A percentile compares a stretch with the other conserved stretches of the same genome.
Evolutionary conservation across 2,329 filamentous ascomycete genomes (phyloP).

Genomic region (Triangularia verruculosa): DNA sequence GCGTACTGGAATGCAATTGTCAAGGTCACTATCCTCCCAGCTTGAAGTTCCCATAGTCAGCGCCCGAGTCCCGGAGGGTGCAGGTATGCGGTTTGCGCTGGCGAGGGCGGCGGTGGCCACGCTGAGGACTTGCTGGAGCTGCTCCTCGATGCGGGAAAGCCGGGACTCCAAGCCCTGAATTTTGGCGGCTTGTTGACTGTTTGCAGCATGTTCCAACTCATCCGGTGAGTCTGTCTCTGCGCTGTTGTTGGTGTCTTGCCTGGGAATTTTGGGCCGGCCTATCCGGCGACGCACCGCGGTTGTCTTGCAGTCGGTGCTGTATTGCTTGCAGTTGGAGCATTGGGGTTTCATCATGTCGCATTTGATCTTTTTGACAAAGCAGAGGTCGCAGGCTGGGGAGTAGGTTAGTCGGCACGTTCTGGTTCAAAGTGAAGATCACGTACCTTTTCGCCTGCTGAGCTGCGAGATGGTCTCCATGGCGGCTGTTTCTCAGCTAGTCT

Average conservation of each 20-base stretch:
- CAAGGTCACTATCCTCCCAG: neutral
- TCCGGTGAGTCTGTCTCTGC: conserved; percentile 8
- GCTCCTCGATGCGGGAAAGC: conserved; percentile 33
- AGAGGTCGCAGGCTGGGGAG: conserved; percentile 41
- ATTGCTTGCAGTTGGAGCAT: conserved; percentile 44
- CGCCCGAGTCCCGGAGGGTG: neutral
- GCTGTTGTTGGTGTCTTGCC: neutral
- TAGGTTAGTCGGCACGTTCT: neutral
- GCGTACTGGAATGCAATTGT: neutral
- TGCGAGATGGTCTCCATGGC: conserved; percentile 2
- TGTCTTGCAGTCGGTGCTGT: conserved; percentile 39
- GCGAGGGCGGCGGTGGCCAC: conserved; percentile 12
- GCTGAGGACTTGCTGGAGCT: conserved; percentile 33
- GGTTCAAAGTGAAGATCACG: neutral
- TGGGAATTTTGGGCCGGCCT: conserved; percentile 15
- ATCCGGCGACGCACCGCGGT: conserved; percentile 31
- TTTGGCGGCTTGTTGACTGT: neutral
- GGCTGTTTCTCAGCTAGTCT: too few relatives aligned
- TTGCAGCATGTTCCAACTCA: neutral
- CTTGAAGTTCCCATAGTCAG: neutral
- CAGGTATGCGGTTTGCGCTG: conserved; percentile 13
- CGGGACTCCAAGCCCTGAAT: conserved; percentile 26
- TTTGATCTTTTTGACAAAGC: conserved; percentile 46
- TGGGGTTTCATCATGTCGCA: conserved; percentile 44
- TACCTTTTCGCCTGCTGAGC: conserved; percentile 2